Conservation (phyloP, 1,284 basidiomycete genomes). For the Pyrrhoderma lamaoense region DNA sequence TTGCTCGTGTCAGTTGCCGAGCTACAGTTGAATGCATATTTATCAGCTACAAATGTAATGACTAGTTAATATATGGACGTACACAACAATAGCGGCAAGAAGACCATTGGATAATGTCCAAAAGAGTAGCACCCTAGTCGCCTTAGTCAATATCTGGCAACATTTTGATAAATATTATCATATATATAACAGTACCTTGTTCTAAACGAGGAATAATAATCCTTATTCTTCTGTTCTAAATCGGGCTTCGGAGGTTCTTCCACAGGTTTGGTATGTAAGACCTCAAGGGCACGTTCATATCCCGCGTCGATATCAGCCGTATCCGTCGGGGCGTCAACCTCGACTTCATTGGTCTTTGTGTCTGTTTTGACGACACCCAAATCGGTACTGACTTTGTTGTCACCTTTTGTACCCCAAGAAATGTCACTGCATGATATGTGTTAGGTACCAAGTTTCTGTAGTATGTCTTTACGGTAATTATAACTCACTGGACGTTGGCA, state of each 20-base stretch:
- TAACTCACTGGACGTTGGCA: no score
- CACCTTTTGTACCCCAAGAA: constrained; percentile 89
- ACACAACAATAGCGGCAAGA: constrained; percentile 68
- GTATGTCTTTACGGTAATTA: no score
- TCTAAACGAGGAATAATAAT: constrained; percentile 83
- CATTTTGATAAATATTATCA: no score
- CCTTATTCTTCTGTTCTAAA: constrained; percentile 70
- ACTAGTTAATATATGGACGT: constrained; percentile 22
- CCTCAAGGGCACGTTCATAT: constrained; percentile 82
- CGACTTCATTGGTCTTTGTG: constrained; percentile 65
- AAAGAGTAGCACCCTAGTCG: constrained; percentile 63
- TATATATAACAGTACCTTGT: no score
- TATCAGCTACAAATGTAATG: neutral
- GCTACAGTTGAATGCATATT: no score
- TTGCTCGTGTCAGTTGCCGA: constrained; percentile 41
- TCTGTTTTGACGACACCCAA: constrained; percentile 68
- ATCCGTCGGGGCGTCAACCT: constrained; percentile 72
- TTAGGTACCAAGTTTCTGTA: no score
- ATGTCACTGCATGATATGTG: no score
- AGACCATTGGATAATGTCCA: constrained; percentile 78
- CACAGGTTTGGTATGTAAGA: constrained; percentile 67
- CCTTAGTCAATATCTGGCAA: no score
- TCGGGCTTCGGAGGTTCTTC: constrained; percentile 60
- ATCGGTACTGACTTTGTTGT: constrained; percentile 77
- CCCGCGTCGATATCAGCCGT: constrained; percentile 83